Conservation (phyloP, 768 basidiomycete species). For the Tephrocybe sp. region DNA sequence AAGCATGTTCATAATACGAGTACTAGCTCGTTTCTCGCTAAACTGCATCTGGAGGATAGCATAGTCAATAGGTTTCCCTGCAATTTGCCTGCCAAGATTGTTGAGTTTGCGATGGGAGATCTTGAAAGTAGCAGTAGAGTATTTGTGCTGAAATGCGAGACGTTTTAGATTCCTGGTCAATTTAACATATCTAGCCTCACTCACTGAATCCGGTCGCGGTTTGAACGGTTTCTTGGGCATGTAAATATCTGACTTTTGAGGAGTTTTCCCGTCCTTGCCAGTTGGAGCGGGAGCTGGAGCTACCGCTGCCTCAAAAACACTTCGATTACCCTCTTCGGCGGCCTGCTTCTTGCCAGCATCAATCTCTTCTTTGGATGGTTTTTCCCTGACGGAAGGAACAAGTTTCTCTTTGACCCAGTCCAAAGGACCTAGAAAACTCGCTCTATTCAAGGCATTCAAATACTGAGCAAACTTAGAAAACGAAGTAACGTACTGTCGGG, state of each 20-base stretch:
- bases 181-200: slow-evolving; percentile 1
- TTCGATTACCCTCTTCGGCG: slow-evolving; percentile 40
- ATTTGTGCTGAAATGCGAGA: slow-evolving; percentile 67
- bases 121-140: slow-evolving; percentile 90
- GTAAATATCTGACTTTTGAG: neutral
- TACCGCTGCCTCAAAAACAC: slow-evolving; percentile 45
- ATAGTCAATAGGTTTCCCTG: slow-evolving; percentile 88
- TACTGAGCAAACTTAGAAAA: slow-evolving; percentile 1
- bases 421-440: slow-evolving; percentile 55
- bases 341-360: slow-evolving; percentile 43
- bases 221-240: slow-evolving; percentile 19
- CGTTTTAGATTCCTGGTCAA: neutral
- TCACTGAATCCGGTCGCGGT: slow-evolving; percentile 26
- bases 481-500: slow-evolving; percentile 38
- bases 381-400: slow-evolving; percentile 43
- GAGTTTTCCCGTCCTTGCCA: neutral
- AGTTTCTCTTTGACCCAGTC: slow-evolving; percentile 65
- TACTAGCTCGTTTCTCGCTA: slow-evolving; percentile 87
- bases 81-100: slow-evolving; percentile 81
- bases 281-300: slow-evolving; percentile 10
- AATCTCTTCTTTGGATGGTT: slow-evolving; percentile 41
- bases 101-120: slow-evolving; percentile 93
- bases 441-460: slow-evolving; percentile 22
- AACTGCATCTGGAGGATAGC: slow-evolving; percentile 98
- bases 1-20: slow-evolving; percentile 85